Percentiles rank a stretch among this genome's conserved stretches.
phyloP scores from a whole-genome alignment of 768 basidiomycete species.

The Phanerodontia chrysosporium region DNA sequence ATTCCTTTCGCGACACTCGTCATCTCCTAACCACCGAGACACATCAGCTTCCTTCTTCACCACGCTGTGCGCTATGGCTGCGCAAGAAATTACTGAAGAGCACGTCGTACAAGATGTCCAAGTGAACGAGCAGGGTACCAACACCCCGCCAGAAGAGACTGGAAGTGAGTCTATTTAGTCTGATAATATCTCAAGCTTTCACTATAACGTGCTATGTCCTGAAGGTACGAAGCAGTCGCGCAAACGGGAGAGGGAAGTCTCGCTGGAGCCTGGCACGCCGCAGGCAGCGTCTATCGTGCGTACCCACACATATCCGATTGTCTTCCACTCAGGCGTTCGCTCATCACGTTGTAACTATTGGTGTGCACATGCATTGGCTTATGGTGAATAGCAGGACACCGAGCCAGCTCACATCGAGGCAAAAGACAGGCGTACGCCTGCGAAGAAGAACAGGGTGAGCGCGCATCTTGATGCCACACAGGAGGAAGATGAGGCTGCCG shows the following conservation, averaged over 20 bases:
- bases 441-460: slow-evolving; percentile 68
- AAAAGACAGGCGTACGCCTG: slow-evolving; percentile 56
- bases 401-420: slow-evolving; percentile 33
- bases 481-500: slow-evolving; percentile 51
- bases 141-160: slow-evolving; percentile 4
- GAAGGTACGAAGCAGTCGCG: slow-evolving; percentile 46
- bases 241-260: slow-evolving; percentile 78
- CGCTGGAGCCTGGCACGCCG: slow-evolving; percentile 56
- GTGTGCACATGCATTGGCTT: neutral
- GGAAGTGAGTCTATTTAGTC: neutral
- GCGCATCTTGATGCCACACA: slow-evolving; percentile 46
- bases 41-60: neutral
- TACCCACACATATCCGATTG: slow-evolving; percentile 15
- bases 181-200: neutral
- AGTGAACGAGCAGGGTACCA: neutral
- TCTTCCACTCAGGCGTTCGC: neutral
- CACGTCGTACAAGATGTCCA: neutral
- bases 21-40: neutral
- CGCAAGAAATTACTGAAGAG: neutral
- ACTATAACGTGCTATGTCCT: neutral
- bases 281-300: slow-evolving; percentile 29
- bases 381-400: slow-evolving; percentile 17
- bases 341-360: neutral
- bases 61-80: neutral
- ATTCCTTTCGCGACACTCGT: neutral